These are phyloP conservation scores for Pleurotus platypus DNA, from an alignment of 768 basidiomycete species.

Conservation along the genomic window DNA sequence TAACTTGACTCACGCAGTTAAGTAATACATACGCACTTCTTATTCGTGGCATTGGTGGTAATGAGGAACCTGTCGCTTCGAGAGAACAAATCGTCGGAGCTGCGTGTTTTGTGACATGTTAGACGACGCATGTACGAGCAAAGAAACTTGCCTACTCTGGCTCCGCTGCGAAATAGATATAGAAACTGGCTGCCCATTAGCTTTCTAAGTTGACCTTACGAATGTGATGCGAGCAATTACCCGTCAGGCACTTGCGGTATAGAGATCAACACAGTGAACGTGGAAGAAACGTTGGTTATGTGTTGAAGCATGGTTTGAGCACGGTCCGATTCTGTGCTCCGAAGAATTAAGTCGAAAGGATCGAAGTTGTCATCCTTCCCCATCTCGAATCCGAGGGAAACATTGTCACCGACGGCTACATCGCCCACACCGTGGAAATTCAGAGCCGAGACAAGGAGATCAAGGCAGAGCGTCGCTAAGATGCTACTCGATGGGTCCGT, in stretches of 20 bases:
- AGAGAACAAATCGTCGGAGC: background rate
- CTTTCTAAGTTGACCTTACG: no score
- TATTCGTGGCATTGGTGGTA: background rate
- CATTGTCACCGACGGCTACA: background rate
- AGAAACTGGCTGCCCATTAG: background rate
- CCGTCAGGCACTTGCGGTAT: background rate
- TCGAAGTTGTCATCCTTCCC: background rate
- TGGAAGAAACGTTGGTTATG: background rate
- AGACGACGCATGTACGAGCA: background rate
- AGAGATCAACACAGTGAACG: background rate
- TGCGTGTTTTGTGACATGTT: background rate
- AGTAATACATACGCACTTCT: background rate
- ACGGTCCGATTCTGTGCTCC: background rate
- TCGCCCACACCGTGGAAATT: background rate
- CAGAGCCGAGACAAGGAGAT: slow-evolving; percentile 1
- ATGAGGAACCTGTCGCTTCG: background rate
- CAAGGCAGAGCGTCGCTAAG: background rate
- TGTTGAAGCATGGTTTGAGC: background rate
- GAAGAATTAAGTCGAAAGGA: background rate
- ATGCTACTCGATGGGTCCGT: background rate
- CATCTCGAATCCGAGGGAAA: background rate
- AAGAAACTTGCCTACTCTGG: background rate
- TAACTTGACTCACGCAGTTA: background rate
- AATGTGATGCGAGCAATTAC: background rate
- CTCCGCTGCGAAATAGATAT: background rate